Evolutionary conservation across 345 rosid species (phyloP).

Genomic region (Moricandia moricandioides): DNA sequence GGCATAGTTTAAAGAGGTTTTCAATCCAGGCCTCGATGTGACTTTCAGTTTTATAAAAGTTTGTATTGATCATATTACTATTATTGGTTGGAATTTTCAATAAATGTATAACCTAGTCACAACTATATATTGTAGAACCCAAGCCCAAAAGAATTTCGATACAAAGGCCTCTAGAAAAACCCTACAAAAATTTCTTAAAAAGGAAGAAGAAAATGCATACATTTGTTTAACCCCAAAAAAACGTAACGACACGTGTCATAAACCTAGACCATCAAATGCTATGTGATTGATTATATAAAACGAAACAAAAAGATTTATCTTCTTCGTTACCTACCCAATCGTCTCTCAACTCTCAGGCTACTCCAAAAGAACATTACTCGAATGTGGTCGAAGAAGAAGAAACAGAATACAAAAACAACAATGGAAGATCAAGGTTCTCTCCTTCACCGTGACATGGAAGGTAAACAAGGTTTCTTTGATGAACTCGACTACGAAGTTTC

Average conservation of each 20-base stretch:
- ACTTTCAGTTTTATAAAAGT: no score
- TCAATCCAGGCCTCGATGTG: no score
- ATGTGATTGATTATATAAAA: neutral
- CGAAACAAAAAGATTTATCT: slow-evolving; percentile 28
- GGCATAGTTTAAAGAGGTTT: no score
- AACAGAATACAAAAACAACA: neutral
- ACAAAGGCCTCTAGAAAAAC: neutral
- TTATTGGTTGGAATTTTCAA: no score
- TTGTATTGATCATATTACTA: no score
- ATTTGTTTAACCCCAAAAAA: neutral
- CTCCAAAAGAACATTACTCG: neutral
- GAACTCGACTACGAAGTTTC: slow-evolving; percentile 17
- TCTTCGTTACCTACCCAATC: slow-evolving; percentile 16
- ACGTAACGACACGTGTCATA: slow-evolving; percentile 15
- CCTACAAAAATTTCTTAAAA: neutral
- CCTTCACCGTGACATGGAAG: neutral
- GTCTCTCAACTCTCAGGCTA: neutral
- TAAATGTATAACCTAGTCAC: no score
- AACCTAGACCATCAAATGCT: slow-evolving; percentile 18
- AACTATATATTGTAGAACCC: neutral
- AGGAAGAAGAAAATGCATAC: neutral
- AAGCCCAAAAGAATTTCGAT: neutral
- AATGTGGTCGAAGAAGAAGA: slow-evolving; percentile 24
- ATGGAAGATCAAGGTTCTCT: slow-evolving; percentile 7
- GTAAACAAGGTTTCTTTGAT: neutral